Conservation (phyloP, 1,139 yeast genomes). For the Trichomonascaceae sp. region DNA sequence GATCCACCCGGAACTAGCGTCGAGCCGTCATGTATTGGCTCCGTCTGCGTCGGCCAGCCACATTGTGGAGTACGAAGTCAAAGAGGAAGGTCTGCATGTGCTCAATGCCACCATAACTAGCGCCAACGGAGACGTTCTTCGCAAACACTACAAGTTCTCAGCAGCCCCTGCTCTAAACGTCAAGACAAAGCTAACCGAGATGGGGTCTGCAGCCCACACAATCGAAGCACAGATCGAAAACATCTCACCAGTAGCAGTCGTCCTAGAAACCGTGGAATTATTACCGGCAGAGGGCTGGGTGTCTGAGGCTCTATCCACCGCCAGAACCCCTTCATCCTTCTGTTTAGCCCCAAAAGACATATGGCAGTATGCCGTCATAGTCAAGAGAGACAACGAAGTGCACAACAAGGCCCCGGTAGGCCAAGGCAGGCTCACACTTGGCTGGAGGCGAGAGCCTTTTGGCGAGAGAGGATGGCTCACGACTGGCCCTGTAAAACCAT, state of each 20-base stretch:
- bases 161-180: slow-evolving; percentile 22
- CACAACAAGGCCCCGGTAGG: slow-evolving; percentile 8
- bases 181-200: slow-evolving; percentile 19
- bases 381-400: slow-evolving; percentile 8
- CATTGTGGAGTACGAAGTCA: slow-evolving; percentile 18
- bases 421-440: slow-evolving; percentile 16
- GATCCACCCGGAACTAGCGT: slow-evolving; percentile 10
- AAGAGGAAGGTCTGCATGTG: slow-evolving; percentile 20
- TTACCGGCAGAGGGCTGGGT: slow-evolving; percentile 20
- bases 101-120: slow-evolving; percentile 16
- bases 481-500: slow-evolving; percentile 14
- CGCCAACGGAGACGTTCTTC: too few species aligned
- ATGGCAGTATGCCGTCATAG: slow-evolving; percentile 11
- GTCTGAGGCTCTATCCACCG: slow-evolving; percentile 8
- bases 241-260: slow-evolving; percentile 18
- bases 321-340: slow-evolving; percentile 2
- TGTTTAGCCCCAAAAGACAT: slow-evolving; percentile 10
- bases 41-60: slow-evolving; percentile 12
- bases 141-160: slow-evolving; percentile 20
- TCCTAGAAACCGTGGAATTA: slow-evolving; percentile 21
- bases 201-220: slow-evolving; percentile 6
- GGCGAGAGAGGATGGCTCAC: slow-evolving; percentile 27
- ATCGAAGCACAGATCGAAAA: slow-evolving; percentile 27
- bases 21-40: slow-evolving; percentile 7
- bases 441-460: slow-evolving; percentile 27